Evolutionary conservation across 148 eudicot genomes (phyloP), one percentile per base, ranked within the genome.

Genomic region (Nepenthes gracilis): DNA sequence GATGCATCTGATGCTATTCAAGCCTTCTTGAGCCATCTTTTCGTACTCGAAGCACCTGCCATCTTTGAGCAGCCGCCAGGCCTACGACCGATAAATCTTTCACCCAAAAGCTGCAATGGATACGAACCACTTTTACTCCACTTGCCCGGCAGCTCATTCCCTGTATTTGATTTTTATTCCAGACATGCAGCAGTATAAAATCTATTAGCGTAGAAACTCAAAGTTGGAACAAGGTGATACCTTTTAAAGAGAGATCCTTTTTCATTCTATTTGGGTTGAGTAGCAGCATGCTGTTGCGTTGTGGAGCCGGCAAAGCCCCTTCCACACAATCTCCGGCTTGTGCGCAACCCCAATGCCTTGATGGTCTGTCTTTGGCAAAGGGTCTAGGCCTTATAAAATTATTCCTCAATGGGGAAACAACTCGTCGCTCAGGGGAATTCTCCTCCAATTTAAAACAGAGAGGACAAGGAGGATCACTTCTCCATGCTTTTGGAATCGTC

Each of bases 401-500:
- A 52, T 47, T 86, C 63, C 75, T 80, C 69, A 78, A 45, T 68
- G 68, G 83, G 48, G 85, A 77, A 70, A 64, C 62, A 36, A 61
- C 48, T 15, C 67, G 68, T 66, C 88, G 82, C 67, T 92, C 86
- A 0, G 78, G 80, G n/a, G 72, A 77, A 57, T 68, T 67, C 54
- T 81, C 86, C 57, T 84, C 84, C 0, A 57, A 32, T 74, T 77
- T 84, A 8, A 56, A 36, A 73, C 98, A 93, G 23, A 88, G 58
- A 47, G 98, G 98, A 60, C 96, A 93, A 57, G 94, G 91, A 40
- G 98, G 98, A 67, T 93, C 98, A 43, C 57, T 78, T 77, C 71
- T 88, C 23, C 75, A 75, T 5, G 85, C 64, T 71, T 88, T 88
- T 1, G 86, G 96, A 33, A 94, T 93, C 11, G 81, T 70, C 49